These are phyloP conservation scores for Sugiyamaella marilandica DNA, from an alignment of 805 yeast species.

Conservation along the genomic window DNA sequence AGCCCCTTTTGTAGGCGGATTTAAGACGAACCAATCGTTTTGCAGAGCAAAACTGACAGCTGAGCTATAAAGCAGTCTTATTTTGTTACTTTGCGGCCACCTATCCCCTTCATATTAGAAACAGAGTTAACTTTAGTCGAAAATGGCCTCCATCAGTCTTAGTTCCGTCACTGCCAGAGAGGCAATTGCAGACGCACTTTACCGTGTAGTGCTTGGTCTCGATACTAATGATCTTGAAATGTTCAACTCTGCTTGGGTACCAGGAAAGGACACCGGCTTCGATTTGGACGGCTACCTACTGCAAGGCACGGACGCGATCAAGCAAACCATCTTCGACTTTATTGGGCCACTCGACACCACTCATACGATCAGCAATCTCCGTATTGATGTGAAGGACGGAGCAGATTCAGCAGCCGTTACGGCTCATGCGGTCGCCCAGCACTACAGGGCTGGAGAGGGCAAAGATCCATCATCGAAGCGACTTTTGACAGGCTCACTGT, in stretches of 20 bases:
- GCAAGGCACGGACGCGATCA: background rate
- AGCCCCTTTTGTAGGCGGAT: too few species aligned
- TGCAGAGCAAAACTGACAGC: too few species aligned
- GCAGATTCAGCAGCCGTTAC: slow-evolving; percentile 4
- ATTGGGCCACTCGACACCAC: slow-evolving; percentile 3
- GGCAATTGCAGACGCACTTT: slow-evolving; percentile 1
- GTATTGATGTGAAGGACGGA: slow-evolving; percentile 4
- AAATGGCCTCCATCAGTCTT: too few species aligned
- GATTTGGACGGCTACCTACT: background rate
- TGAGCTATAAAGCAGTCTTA: too few species aligned
- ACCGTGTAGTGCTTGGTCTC: background rate
- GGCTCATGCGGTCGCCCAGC: slow-evolving; percentile 7
- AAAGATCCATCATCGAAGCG: background rate
- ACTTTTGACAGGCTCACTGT: background rate
- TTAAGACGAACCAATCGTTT: too few species aligned
- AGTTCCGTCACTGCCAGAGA: background rate
- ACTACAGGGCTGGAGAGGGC: slow-evolving; percentile 1
- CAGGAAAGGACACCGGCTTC: background rate
- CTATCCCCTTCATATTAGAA: too few species aligned
- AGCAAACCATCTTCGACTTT: background rate
- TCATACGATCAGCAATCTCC: background rate
- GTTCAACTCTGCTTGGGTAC: background rate
- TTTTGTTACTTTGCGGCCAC: too few species aligned
- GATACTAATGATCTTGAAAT: background rate
- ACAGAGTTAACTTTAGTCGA: too few species aligned